Evolutionary conservation across 2,329 filamentous ascomycete genomes (phyloP).

Genomic region (Colletotrichum higginsianum): DNA sequence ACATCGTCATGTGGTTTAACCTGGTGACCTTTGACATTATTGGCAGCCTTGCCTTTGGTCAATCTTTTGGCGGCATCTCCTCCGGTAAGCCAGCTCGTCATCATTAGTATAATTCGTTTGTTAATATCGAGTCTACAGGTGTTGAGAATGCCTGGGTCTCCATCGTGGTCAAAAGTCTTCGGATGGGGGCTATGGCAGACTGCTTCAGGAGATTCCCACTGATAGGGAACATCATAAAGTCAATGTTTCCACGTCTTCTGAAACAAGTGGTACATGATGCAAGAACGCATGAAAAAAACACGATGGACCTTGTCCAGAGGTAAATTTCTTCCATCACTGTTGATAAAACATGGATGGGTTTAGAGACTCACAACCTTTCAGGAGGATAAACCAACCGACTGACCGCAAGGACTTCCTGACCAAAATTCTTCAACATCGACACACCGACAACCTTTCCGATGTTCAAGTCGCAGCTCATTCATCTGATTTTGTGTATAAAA

Average conservation of each 20-base stretch:
- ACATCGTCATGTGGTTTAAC: constrained; percentile 2
- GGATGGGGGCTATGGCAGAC: constrained; percentile 20
- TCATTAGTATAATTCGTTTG: too few relatives aligned
- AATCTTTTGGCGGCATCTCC: not conserved
- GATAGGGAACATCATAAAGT: not conserved
- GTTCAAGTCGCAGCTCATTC: not conserved
- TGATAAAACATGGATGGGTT: too few relatives aligned
- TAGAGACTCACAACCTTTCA: too few relatives aligned
- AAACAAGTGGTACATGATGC: constrained; percentile 5
- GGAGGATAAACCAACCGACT: too few relatives aligned
- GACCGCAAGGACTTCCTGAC: not conserved
- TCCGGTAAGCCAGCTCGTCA: not conserved
- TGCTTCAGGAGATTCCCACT: constrained; percentile 22
- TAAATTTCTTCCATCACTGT: not conserved
- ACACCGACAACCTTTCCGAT: not conserved
- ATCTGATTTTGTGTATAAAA: not conserved
- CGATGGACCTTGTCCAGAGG: constrained; percentile 24
- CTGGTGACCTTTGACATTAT: not conserved
- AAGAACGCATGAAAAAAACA: constrained; percentile 6
- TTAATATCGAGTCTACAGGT: too few relatives aligned
- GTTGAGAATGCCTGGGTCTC: constrained; percentile 7
- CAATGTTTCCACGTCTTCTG: not conserved
- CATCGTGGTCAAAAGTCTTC: constrained; percentile 17
- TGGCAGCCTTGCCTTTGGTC: not conserved
- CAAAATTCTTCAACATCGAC: not conserved